phyloP scores from a whole-genome alignment of 306 rosid species.

The Fragaria ananassa region DNA sequence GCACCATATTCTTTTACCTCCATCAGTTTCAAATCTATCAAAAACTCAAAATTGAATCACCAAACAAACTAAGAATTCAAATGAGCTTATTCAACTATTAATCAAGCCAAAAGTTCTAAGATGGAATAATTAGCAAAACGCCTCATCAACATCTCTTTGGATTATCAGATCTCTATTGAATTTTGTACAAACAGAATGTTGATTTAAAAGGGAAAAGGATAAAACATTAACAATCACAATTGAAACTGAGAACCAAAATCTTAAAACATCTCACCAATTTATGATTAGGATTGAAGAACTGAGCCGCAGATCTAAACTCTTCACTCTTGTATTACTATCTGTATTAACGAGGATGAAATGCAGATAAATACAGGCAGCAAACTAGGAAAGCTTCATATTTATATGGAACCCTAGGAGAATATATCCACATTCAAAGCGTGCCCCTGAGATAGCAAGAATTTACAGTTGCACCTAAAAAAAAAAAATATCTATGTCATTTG shows the following conservation, averaged over 20 bases:
- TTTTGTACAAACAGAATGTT: conserved; percentile 3
- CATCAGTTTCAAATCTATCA: conserved; percentile 2
- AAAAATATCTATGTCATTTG: not conserved
- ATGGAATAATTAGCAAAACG: not conserved
- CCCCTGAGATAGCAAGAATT: not conserved
- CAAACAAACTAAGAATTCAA: not conserved
- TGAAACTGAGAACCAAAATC: not conserved
- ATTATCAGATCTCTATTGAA: not conserved
- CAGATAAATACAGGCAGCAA: not conserved
- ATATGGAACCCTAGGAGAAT: not conserved
- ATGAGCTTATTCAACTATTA: not conserved
- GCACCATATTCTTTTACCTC: not conserved
- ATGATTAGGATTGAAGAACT: conserved; percentile 2
- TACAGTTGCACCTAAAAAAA: not conserved
- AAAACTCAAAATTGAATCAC: not conserved
- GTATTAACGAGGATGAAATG: not conserved
- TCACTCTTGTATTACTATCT: not conserved
- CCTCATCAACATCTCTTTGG: not conserved
- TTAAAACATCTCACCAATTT: conserved; percentile 11
- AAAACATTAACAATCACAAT: not conserved
- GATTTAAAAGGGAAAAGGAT: not conserved
- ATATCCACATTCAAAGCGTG: not conserved
- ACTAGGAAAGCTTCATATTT: not conserved
- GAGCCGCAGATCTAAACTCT: not conserved
- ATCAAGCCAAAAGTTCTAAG: not conserved